Base-by-base conservation (phyloP, 192 early-diverging fungal genomes). In the Podila verticillata region DNA sequence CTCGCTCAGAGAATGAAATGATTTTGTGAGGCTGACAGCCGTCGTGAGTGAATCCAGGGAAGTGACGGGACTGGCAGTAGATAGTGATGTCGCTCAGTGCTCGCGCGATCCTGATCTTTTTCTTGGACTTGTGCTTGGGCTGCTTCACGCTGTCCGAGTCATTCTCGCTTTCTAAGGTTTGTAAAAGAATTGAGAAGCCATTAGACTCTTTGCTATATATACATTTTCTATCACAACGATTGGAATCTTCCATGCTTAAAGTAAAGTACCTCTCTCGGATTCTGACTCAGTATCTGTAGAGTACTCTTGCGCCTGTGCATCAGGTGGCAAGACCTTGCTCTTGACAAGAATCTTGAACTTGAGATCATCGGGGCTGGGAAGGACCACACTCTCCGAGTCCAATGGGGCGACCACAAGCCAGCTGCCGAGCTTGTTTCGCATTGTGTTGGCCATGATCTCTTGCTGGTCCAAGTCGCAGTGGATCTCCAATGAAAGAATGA, bases 401-500 rank as follows among this genome's bases (percentile, higher is more conserved):
- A 83, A 51, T 4, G 86, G 84, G 28, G 77, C 81, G 47, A 84
- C 72, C 22, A 95, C 72, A 57, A 97, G 85, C 71, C 74, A 75
- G 34, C 88, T 89, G 7, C 93, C 94, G n/a, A 97, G 80, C 15
- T 86, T 82, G n/a, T 87, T 87, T 28, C 66, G 54, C 65, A 97
- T 71, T 36, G 93, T 91, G 12, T 48, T 72, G 6, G 94, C 96
- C 91, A 96, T 93, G 17, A 83, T 75, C 20, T 75, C 88, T 72
- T 97, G 96, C 78, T 95, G 93, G 22, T 86, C 81, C 28, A 88
- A 66, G 34, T 87, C 86, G 73, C 96, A 97, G 79, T 95, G 93
- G 10, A 90, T 89, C 81, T 97, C 96, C 7, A 97, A 73, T 17
- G 93, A 95, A 60, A 97, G 71, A 59, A 95, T 94, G 24, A 96